These are phyloP conservation scores for Pulveroboletus ravenelii DNA, from an alignment of 768 basidiomycete genomes.

Conservation along the genomic window DNA sequence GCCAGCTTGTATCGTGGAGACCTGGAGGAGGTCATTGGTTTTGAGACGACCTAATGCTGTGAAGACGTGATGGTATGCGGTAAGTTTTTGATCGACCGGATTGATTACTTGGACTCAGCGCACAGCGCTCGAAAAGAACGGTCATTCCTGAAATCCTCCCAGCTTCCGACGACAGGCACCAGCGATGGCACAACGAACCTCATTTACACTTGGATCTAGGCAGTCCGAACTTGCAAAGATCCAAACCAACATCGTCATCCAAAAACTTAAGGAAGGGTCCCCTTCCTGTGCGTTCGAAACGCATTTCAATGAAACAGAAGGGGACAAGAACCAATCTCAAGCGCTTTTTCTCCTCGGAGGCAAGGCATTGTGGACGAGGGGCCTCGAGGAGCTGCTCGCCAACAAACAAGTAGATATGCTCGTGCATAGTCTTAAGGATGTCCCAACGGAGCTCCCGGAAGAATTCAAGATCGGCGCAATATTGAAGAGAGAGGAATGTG, in stretches of 20 bases:
- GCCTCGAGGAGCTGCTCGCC: conserved; percentile 82
- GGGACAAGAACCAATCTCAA: conserved; percentile 86
- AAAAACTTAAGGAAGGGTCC: conserved; percentile 53
- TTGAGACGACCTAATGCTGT: too few species aligned
- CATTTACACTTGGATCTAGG: conserved; percentile 77
- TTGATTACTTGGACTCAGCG: neutral
- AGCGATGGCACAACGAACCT: conserved; percentile 32
- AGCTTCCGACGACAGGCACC: neutral
- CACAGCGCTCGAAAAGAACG: neutral
- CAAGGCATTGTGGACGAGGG: conserved; percentile 95
- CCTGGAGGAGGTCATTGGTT: too few species aligned
- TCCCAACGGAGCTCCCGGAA: conserved; percentile 81
- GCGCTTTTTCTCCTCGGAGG: conserved; percentile 86
- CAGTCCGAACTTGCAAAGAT: conserved; percentile 84
- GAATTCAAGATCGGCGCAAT: conserved; percentile 86
- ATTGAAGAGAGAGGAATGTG: conserved; percentile 80
- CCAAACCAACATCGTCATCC: conserved; percentile 80
- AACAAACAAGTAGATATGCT: conserved; percentile 80
- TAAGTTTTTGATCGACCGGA: neutral
- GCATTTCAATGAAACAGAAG: conserved; percentile 66
- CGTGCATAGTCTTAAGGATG: conserved; percentile 89
- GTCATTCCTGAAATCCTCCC: neutral
- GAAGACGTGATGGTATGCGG: neutral
- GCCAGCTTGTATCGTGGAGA: too few species aligned
- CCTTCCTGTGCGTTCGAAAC: conserved; percentile 49